Conservation (phyloP, 1,284 basidiomycete species). For the Hypsizygus ulmarius region DNA sequence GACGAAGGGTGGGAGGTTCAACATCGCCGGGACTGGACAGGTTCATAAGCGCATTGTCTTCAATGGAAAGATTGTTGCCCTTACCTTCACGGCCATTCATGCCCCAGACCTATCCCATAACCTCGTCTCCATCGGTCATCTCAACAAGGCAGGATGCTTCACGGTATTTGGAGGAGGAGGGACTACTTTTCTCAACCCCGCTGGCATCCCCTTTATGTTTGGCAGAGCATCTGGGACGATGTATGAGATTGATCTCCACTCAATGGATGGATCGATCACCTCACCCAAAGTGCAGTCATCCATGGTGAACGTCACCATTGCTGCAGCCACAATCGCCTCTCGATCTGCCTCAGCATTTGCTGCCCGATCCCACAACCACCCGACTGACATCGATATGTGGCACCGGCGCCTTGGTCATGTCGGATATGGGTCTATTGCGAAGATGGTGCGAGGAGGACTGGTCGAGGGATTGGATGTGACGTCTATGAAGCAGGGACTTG, state of each 20-base stretch:
- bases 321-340: neutral
- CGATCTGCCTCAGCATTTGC: too few species aligned
- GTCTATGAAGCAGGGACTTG: constrained; percentile 11
- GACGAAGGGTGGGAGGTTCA: neutral
- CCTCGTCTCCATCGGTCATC: constrained; percentile 14
- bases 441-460: constrained; percentile 10
- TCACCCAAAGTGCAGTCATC: too few species aligned
- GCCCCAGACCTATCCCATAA: constrained; percentile 12
- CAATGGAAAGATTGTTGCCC: neutral
- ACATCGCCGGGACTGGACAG: neutral
- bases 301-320: too few species aligned
- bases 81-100: constrained; percentile 16
- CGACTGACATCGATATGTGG: constrained; percentile 20
- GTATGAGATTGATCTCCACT: neutral
- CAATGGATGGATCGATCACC: too few species aligned
- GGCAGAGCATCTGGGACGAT: neutral
- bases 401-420: constrained; percentile 22
- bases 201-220: neutral
- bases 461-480: constrained; percentile 19
- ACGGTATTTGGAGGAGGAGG: constrained; percentile 5
- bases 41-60: constrained; percentile 1
- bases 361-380: constrained; percentile 15
- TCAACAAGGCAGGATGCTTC: constrained; percentile 7
- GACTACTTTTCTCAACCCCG: neutral
- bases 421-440: constrained; percentile 8